phyloP scores from a whole-genome alignment of 805 yeast species.

The Metschnikowia peoriensis region DNA sequence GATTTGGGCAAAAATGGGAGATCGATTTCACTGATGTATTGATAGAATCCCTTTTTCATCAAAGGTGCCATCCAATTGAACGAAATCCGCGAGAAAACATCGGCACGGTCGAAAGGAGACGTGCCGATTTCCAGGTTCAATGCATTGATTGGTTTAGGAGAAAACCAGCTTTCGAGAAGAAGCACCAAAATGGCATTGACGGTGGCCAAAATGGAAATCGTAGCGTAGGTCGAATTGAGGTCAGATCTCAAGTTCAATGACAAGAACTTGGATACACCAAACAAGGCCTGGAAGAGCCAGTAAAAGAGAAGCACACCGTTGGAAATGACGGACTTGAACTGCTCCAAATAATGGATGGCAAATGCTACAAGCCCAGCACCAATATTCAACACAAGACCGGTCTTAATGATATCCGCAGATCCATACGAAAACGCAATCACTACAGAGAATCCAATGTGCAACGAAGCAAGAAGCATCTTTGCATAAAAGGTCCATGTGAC shows the following conservation, averaged over 20 bases:
- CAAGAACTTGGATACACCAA: constrained; percentile 45
- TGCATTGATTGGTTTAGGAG: constrained; percentile 23
- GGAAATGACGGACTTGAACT: constrained; percentile 61
- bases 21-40: constrained; percentile 56
- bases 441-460: constrained; percentile 40
- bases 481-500: constrained; percentile 39
- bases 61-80: constrained; percentile 90
- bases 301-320: constrained; percentile 66
- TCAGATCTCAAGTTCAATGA: constrained; percentile 39
- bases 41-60: constrained; percentile 73
- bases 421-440: constrained; percentile 17
- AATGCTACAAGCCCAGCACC: constrained; percentile 51
- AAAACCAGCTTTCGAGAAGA: constrained; percentile 42
- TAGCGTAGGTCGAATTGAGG: constrained; percentile 19
- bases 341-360: constrained; percentile 68
- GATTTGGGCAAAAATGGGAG: constrained; percentile 75
- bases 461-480: constrained; percentile 38
- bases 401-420: constrained; percentile 21
- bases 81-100: constrained; percentile 72
- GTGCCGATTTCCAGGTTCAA: constrained; percentile 2
- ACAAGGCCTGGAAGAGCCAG: constrained; percentile 62
- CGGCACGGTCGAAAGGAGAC: constrained; percentile 26
- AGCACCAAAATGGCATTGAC: constrained; percentile 43
- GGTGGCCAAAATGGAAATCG: constrained; percentile 30
- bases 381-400: constrained; percentile 28